Evolutionary conservation across 352 stramenopile genomes (phyloP).

Genomic region (Phytopythium boreale): DNA sequence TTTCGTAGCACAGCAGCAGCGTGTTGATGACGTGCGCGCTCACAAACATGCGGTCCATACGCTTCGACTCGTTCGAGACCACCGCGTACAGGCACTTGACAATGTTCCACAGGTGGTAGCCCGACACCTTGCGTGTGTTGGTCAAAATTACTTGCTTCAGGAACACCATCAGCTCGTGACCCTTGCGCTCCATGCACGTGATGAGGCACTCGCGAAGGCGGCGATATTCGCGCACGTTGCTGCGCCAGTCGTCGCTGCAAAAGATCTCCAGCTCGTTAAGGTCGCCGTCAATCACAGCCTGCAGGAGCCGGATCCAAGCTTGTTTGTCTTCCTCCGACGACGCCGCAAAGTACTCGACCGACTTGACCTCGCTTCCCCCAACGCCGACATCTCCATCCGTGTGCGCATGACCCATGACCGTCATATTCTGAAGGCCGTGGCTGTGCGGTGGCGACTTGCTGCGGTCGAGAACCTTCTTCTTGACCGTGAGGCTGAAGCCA

Average conservation of each 20-base stretch:
- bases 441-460: constrained; percentile 14
- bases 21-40: constrained; percentile 63
- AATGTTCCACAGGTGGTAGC: constrained; percentile 71
- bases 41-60: constrained; percentile 82
- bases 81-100: constrained; percentile 76
- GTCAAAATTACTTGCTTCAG: constrained; percentile 72
- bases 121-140: constrained; percentile 56
- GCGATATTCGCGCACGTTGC: constrained; percentile 82
- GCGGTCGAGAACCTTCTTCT: constrained; percentile 42
- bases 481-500: constrained; percentile 68
- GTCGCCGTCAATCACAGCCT: constrained; percentile 77
- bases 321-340: constrained; percentile 59
- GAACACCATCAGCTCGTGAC: constrained; percentile 79
- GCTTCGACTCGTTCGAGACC: constrained; percentile 77
- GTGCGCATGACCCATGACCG: constrained; percentile 29
- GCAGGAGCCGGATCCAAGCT: constrained; percentile 65
- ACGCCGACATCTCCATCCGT: constrained; percentile 9
- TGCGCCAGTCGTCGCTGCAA: constrained; percentile 87
- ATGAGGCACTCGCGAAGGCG: constrained; percentile 75
- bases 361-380: constrained; percentile 20
- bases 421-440: constrained; percentile 14
- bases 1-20: constrained; percentile 76
- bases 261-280: constrained; percentile 84
- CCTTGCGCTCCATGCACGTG: constrained; percentile 79
- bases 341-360: constrained; percentile 74